Base-by-base conservation (phyloP, 2,329 filamentous ascomycete species). In the Phialemoniopsis sp. region DNA sequence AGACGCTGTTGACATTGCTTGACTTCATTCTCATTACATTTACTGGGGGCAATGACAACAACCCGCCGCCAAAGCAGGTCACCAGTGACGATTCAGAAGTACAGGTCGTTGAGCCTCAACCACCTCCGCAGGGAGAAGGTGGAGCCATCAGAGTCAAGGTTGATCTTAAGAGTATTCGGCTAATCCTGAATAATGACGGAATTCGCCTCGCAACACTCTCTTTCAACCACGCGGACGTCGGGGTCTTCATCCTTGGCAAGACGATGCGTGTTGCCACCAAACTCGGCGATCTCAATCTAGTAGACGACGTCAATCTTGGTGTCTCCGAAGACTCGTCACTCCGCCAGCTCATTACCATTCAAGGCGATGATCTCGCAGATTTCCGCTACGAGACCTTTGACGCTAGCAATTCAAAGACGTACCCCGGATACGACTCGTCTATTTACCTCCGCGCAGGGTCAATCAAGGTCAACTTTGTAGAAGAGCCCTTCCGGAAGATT, bases 301-400 rank as follows among this genome's bases (percentile, higher is more conserved):
- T 96, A 3, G 93, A 98, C 57, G 93, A 99, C 60, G 82, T 98
- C 43, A 95, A 97, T 52, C 79, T 89, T 46, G 93, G 91, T 17
- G 89, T 94, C 1, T 79, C 88, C 0, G 82, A 85, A 49, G 75
- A 85, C 19, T 96, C 91, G 1, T 79, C 83, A 32, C 72, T 97
- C 17, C 84, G 93, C 30, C 84, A 91, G 48, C 75, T 99, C 16
- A 82, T 99, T 31, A 91, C 89, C 1, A 98, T 98, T 21, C 87
- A 98, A 60, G 94, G 94, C 10, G 83, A 97, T 40, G 90, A 97
- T 44, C 76, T 99, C 14, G 91, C 91, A 2, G 93, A 98, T 59
- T 97, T 99, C 69, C 86, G 88, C 39, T 99, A 98, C 53, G 89
- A 98, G 62, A 98, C 93, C 0, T 98, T 94, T 52, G 89, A 97